Conservation (phyloP, 2,329 filamentous ascomycete genomes). For the Coniochaeta sp. region DNA sequence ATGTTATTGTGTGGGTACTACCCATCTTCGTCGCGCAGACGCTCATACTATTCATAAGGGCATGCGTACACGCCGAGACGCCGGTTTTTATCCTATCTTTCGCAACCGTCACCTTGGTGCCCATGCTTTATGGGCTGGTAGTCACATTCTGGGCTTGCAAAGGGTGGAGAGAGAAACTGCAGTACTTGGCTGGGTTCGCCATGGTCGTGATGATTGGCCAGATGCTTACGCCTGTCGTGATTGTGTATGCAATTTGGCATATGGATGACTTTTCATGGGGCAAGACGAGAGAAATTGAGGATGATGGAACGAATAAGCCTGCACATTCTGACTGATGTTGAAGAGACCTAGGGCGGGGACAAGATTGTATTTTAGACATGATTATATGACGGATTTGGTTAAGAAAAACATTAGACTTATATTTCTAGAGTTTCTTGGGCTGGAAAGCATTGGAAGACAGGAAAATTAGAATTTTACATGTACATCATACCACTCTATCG, state of each 20-base stretch:
- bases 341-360: background rate
- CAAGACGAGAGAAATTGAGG: conserved; percentile 1
- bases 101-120: background rate
- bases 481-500: too few relatives aligned
- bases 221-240: background rate
- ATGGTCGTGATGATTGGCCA: background rate
- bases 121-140: background rate
- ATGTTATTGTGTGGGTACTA: conserved; percentile 38
- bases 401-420: too few relatives aligned
- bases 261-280: conserved; percentile 1
- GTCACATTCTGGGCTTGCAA: background rate
- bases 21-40: conserved; percentile 33
- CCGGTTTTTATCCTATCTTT: background rate
- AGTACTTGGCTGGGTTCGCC: background rate
- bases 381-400: background rate
- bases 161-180: background rate
- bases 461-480: too few relatives aligned
- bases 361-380: background rate
- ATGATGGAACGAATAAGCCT: background rate
- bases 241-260: background rate
- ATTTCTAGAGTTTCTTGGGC: too few relatives aligned
- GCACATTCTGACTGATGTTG: background rate
- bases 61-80: background rate
- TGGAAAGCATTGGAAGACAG: too few relatives aligned
- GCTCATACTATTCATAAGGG: conserved; percentile 23